phyloP scores from a whole-genome alignment of 176 grass and related monocot species.

The Hordeum marinum region DNA sequence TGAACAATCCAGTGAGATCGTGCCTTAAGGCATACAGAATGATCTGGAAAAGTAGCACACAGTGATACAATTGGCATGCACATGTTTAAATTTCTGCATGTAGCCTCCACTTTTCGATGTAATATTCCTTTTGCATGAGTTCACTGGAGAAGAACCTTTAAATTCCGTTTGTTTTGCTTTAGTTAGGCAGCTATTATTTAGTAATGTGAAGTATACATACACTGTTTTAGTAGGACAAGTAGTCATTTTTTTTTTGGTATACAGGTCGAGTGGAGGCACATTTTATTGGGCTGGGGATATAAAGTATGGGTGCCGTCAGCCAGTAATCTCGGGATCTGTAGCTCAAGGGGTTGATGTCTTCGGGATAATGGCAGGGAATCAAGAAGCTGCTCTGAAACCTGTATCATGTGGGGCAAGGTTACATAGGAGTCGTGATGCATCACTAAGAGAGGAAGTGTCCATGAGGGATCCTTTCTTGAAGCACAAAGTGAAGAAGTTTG shows the following conservation, averaged over 20 bases:
- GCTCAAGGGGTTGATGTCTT: conserved; percentile 24
- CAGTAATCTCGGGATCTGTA: conserved; percentile 19
- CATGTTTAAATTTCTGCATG: conserved; percentile 21
- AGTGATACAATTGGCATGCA: background rate
- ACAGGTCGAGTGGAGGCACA: conserved; percentile 53
- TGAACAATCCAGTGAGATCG: conserved; percentile 18
- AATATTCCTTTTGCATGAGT: conserved; percentile 39
- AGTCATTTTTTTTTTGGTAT: conserved; percentile 9
- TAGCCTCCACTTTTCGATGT: conserved; percentile 11
- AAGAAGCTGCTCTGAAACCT: conserved; percentile 48
- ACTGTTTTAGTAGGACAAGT: conserved; percentile 9
- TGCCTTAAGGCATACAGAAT: conserved; percentile 22
- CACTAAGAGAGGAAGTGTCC: conserved; percentile 27
- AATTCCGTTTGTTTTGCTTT: conserved; percentile 25
- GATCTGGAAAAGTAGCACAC: conserved; percentile 17
- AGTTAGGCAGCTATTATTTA: conserved; percentile 32
- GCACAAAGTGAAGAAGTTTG: conserved; percentile 71
- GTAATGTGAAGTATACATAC: background rate
- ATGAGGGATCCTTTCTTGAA: conserved; percentile 63
- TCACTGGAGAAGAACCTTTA: conserved; percentile 28
- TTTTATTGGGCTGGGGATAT: conserved; percentile 40
- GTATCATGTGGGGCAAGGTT: conserved; percentile 58
- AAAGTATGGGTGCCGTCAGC: conserved; percentile 35
- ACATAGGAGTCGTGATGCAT: conserved; percentile 36
- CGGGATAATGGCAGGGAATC: conserved; percentile 54